These are phyloP conservation scores for Penicillium egyptiacum DNA, from an alignment of 495 filamentous ascomycete species.

Conservation along the genomic window DNA sequence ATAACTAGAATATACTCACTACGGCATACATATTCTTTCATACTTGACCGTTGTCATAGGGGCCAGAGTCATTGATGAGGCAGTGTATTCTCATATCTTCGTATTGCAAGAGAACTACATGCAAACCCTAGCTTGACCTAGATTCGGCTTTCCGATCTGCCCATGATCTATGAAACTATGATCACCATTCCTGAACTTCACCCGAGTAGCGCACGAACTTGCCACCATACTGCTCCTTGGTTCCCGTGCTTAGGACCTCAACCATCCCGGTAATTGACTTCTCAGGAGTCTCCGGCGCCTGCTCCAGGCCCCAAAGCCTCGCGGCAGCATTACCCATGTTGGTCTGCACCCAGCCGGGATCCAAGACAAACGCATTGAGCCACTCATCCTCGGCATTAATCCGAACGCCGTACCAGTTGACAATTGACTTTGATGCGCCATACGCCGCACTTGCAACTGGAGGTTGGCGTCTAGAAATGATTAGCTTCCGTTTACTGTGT, in stretches of 20 bases:
- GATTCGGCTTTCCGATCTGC: not conserved
- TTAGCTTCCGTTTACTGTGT: not conserved
- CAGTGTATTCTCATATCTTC: not conserved
- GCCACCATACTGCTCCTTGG: slow-evolving; percentile 41
- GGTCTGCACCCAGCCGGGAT: slow-evolving; percentile 42
- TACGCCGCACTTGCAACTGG: slow-evolving; percentile 38
- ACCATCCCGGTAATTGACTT: slow-evolving; percentile 39
- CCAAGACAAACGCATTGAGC: slow-evolving; percentile 34
- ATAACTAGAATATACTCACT: not conserved
- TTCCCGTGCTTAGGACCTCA: slow-evolving; percentile 33
- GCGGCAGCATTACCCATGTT: slow-evolving; percentile 48
- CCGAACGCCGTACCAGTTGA: slow-evolving; percentile 38
- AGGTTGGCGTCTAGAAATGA: slow-evolving; percentile 11
- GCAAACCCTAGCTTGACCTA: not conserved
- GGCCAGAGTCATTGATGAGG: not conserved
- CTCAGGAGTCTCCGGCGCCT: slow-evolving; percentile 31
- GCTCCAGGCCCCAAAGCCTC: slow-evolving; percentile 30
- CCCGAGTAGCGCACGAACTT: slow-evolving; percentile 14
- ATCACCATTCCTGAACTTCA: not conserved
- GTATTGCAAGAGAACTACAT: not conserved
- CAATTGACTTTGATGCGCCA: slow-evolving; percentile 35
- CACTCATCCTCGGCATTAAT: slow-evolving; percentile 43
- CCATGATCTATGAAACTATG: not conserved
- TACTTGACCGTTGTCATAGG: not conserved
- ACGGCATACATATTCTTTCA: not conserved